Base-by-base conservation (phyloP, 371 early-diverging fungal genomes). In the Fennellomyces sp. region DNA sequence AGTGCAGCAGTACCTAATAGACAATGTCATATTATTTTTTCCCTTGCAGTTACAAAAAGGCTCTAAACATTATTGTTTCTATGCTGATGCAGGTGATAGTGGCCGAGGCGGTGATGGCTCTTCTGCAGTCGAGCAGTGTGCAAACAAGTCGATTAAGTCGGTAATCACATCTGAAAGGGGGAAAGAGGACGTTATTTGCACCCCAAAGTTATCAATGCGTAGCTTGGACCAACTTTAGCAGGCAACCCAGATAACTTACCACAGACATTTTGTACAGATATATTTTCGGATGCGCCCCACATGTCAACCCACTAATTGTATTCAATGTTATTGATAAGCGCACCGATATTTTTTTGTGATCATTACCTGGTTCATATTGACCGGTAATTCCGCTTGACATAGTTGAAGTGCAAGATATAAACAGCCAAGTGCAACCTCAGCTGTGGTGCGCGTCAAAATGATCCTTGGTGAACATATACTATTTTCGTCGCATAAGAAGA, bases 271-370 rank as follows among this genome's bases (percentile, higher is more conserved):
- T 78, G 78, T n/a, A 78, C 75, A 21, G 78, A 78, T 26, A 78
- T 69, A 59, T 78, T 75, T 31, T 78, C 75, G 29, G 72, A 68
- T 6, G 75, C 74, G 19, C 78, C 78, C 78, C 78, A 78, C 65
- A 70, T 68, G 56, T 78, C 75, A 2, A 78, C 78, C 69, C 75
- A 78, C 50, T 69, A 48, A 31, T 21, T 42, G 39, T 23, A 38
- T n/a, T 13, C n/a, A n/a, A 56, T 19, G 27, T 6, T 28, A 41
- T 2, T 21, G 2, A 23, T n/a, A n/a, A n/a, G n/a, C n/a, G n/a
- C n/a, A n/a, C n/a, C n/a, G 17, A 26, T 21, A 41, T 39, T 10
- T 33, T 41, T 19, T 2, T 3, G 13, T 12, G 0, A 36, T 10
- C 8, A 27, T 51, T 66, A 66, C 67, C 67, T 76, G 73, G 50